phyloP scores from a whole-genome alignment of 805 yeast genomes.

The Yamadazyma scolyti region DNA sequence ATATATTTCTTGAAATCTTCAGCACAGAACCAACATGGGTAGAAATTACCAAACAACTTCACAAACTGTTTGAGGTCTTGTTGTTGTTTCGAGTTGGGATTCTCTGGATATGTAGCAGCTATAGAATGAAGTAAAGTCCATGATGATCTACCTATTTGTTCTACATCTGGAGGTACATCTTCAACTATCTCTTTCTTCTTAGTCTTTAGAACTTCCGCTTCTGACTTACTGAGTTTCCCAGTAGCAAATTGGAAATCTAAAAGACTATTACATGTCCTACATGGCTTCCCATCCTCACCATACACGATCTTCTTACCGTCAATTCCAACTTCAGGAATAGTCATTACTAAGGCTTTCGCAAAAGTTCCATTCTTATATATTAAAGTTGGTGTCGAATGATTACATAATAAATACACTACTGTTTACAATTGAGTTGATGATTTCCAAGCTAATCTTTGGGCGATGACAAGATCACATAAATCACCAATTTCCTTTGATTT shows the following conservation, averaged over 20 bases:
- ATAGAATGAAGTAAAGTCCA: conserved; percentile 92
- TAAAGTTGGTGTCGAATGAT: too few relatives aligned
- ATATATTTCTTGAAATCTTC: conserved; percentile 72
- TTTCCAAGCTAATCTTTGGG: too few relatives aligned
- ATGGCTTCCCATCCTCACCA: conserved; percentile 92
- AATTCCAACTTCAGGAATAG: conserved; percentile 53
- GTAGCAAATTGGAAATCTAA: conserved; percentile 71
- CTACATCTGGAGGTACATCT: conserved; percentile 84
- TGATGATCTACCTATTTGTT: conserved; percentile 72
- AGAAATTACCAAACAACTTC: conserved; percentile 66
- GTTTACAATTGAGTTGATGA: too few relatives aligned
- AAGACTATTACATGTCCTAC: conserved; percentile 85
- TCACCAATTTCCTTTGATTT: conserved; percentile 67
- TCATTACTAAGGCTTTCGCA: too few relatives aligned
- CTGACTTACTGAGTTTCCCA: conserved; percentile 10
- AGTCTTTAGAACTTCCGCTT: conserved; percentile 1
- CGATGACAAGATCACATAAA: conserved; percentile 54
- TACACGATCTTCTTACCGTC: conserved; percentile 68
- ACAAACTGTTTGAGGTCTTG: conserved; percentile 69
- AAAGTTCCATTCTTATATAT: too few relatives aligned
- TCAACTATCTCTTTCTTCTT: conserved; percentile 22
- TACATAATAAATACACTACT: too few relatives aligned
- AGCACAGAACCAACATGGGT: conserved; percentile 95
- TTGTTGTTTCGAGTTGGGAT: conserved; percentile 61
- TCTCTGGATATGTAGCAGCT: conserved; percentile 83